Evolutionary conservation across 768 basidiomycete species (phyloP).

Genomic region (Suillus subalutaceus): DNA sequence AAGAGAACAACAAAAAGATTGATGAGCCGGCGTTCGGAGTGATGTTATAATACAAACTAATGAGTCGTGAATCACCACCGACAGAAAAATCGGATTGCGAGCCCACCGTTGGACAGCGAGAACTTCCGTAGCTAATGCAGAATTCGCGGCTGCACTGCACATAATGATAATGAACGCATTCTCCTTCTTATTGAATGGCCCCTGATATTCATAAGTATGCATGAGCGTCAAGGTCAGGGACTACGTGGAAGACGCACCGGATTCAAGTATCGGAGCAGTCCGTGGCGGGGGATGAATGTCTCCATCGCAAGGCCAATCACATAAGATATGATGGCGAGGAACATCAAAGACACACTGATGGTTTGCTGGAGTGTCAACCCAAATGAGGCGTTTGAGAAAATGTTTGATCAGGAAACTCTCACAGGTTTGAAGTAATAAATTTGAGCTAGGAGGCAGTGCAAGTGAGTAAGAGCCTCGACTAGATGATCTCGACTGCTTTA

Average conservation of each 20-base stretch:
- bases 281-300: slow-evolving; percentile 46
- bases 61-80: not conserved
- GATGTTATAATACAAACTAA: slow-evolving; percentile 49
- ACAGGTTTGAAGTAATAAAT: slow-evolving; percentile 67
- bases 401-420: slow-evolving; percentile 10
- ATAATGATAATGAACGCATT: slow-evolving; percentile 61
- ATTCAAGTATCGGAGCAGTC: slow-evolving; percentile 52
- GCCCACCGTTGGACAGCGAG: slow-evolving; percentile 49
- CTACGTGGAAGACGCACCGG: slow-evolving; percentile 32
- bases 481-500: slow-evolving; percentile 18
- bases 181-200: slow-evolving; percentile 63
- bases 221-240: not conserved
- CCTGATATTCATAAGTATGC: slow-evolving; percentile 31
- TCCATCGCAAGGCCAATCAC: slow-evolving; percentile 53
- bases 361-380: slow-evolving; percentile 45
- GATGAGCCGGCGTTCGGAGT: slow-evolving; percentile 48
- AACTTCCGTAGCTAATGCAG: slow-evolving; percentile 56
- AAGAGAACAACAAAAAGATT: slow-evolving; percentile 44
- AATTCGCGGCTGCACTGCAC: slow-evolving; percentile 55
- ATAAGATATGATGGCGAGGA: slow-evolving; percentile 53
- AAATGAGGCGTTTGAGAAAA: not conserved
- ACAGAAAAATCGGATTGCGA: no score
- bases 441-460: slow-evolving; percentile 39
- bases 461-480: slow-evolving; percentile 13
- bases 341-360: slow-evolving; percentile 53